Evolutionary conservation across 169 alveolate genomes (phyloP), one percentile per base, ranked within the genome.

Genomic region (Eimeria necatrix): DNA sequence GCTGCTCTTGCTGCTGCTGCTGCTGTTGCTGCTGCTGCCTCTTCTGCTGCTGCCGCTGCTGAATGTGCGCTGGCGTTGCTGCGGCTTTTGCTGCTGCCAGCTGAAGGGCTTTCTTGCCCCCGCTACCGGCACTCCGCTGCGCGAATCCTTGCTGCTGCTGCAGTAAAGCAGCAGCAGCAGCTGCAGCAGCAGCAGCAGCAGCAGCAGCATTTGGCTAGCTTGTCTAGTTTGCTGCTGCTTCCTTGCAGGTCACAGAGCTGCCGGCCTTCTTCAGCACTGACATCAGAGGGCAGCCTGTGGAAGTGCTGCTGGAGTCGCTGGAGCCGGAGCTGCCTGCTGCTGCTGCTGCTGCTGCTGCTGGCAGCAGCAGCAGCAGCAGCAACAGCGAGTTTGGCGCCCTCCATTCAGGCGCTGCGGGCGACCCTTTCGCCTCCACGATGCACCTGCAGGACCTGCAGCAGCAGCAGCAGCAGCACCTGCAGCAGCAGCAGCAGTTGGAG

Each of bases 281-380:
- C 32, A 26, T 56, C 4, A 83, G 91, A 20, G 91, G 91, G 18
- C 52, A 51, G 56, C 71, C 52, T 5, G 91, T 83, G 48, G 91
- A 83, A 12, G 91, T 83, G 2, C 41, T 83, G 8, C 74, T 83
- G 3, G 91, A 83, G 76, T 53, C 91, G 2, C 76, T 83, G 3
- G 91, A 83, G 48, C 91, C 91, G 3, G 91, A 83, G 24, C 41
- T 49, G 4, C 76, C 32, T 53, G 76, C 24, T 56, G 91, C 76
- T 53, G 59, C 91, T 51, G 88, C 51, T 20, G 49, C 70, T n/a
- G 68, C 51, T 20, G 18, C 46, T n/a, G 49, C 53, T 49, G 20
- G 91, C 91, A 48, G 91, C 91, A 26, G 90, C 52, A 59, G 89
- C 51, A 9, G 74, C 49, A 53, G 52, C 90, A 53, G 74, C 91